Evolutionary conservation across 106 monocot species (phyloP), one percentile per base, ranked within the genome.

Genomic region (Agapanthus africanus): DNA sequence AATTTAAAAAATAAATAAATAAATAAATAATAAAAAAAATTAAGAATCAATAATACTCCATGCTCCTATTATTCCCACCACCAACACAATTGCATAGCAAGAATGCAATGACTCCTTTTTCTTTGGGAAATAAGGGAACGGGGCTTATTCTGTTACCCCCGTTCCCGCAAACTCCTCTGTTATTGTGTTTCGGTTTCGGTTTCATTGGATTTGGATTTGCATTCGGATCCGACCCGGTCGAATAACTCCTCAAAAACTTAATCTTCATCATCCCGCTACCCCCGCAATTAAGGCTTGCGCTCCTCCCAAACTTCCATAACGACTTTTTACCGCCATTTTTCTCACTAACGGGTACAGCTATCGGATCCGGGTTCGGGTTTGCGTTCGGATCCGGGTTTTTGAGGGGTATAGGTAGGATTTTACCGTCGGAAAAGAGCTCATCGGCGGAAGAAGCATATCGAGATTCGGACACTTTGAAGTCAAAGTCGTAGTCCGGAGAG

Each of bases 361-460:
- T 1, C 37, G 46, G 1, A 3, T 41, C 26, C 66, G 66, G 49
- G 68, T 41, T 19, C 25, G 28, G 68, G 19, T 49, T 50, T 6
- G 67, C 46, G 19, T 49, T 21, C 47, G 47, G 67, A 0, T 67
- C 38, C 19, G 46, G 44, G 31, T 44, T 44, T 51, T 46, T 72
- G 42, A 62, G 30, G 2, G 62, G 72, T 1, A 72, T 0, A 39
- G 72, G 62, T 9, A 72, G 60, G 31, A 72, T 61, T 31, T 35
- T 72, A 8, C 72, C 72, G 4, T 63, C 30, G 31, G 11, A 63
- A 62, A 72, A 72, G 16, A 72, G 42, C 62, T 72, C 72, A n/a
- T 72, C 62, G 44, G 72, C 72, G 11, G 23, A 38, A 25, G 25
- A 6, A 14, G 44, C 18, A 3, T 59, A 54, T 39, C 31, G 60